Evolutionary conservation across 768 basidiomycete genomes (phyloP).

Genomic region (Mycena venus): DNA sequence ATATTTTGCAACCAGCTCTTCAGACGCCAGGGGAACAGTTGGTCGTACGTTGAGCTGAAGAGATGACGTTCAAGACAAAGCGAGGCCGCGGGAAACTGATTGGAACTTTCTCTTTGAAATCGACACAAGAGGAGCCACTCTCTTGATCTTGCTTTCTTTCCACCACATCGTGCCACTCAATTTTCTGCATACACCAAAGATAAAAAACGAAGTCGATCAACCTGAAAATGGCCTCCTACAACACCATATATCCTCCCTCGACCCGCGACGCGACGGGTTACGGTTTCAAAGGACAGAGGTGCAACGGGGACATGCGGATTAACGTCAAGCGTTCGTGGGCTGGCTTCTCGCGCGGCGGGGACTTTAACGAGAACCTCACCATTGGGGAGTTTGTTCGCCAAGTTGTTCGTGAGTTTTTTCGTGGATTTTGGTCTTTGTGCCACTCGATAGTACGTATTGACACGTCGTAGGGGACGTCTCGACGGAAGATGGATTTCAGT

Average conservation of each 20-base stretch:
- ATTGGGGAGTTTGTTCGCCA: conserved; percentile 23
- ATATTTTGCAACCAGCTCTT: too few species aligned
- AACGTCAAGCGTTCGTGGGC: conserved; percentile 23
- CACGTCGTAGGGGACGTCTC: conserved; percentile 20
- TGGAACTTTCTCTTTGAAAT: too few species aligned
- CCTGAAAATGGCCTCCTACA: not conserved
- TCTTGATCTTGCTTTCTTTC: too few species aligned
- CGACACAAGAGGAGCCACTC: too few species aligned
- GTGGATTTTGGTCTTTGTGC: not conserved
- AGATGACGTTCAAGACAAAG: too few species aligned
- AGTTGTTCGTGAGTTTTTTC: conserved; percentile 17
- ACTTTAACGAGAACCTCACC: conserved; percentile 30
- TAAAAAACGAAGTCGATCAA: not conserved
- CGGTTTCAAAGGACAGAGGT: conserved; percentile 21
- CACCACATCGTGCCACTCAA: not conserved
- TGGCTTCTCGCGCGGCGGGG: conserved; percentile 13
- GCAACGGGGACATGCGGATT: conserved; percentile 27
- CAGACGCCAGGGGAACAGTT: too few species aligned
- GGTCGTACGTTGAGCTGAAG: too few species aligned
- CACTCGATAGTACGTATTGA: conserved; percentile 6
- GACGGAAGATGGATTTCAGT: conserved; percentile 27
- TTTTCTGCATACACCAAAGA: not conserved
- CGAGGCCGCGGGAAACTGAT: too few species aligned
- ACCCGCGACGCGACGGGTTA: conserved; percentile 9
- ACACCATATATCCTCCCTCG: conserved; percentile 11